phyloP scores from a whole-genome alignment of 257 asterid species.

The Solanum corneliomulleri region DNA sequence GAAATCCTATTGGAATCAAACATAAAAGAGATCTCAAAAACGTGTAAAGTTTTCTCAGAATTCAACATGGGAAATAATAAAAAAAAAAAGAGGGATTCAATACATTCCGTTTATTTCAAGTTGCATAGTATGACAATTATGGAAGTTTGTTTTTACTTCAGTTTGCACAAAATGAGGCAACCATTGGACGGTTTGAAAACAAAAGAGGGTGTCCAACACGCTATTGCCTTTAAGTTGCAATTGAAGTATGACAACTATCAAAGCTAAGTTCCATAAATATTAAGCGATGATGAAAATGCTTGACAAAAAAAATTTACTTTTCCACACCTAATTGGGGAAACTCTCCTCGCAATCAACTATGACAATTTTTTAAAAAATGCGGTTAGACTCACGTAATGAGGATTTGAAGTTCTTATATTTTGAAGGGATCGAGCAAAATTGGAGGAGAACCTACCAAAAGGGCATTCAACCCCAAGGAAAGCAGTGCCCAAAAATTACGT shows the following conservation, averaged over 20 bases:
- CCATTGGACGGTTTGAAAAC: too few species aligned
- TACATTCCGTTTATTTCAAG: neutral
- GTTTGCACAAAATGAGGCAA: neutral
- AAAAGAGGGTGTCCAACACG: neutral
- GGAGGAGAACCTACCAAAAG: neutral
- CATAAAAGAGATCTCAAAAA: too few species aligned
- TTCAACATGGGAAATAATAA: neutral
- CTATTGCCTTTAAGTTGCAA: neutral
- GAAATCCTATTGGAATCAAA: too few species aligned
- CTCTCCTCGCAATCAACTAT: neutral
- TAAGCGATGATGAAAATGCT: neutral
- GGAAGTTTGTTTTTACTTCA: neutral
- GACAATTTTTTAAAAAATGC: too few species aligned
- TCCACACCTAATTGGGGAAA: too few species aligned
- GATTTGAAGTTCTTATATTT: too few species aligned
- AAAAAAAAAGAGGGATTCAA: neutral
- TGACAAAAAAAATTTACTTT: neutral
- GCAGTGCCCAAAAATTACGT: too few species aligned
- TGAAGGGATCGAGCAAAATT: too few species aligned
- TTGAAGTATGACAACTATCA: neutral
- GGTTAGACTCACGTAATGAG: neutral
- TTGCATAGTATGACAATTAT: neutral
- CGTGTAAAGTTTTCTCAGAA: too few species aligned
- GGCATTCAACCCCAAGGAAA: neutral
- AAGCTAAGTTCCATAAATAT: neutral